Base-by-base conservation (phyloP, 2,329 filamentous ascomycete species). In the Chrysoporthe puriensis region DNA sequence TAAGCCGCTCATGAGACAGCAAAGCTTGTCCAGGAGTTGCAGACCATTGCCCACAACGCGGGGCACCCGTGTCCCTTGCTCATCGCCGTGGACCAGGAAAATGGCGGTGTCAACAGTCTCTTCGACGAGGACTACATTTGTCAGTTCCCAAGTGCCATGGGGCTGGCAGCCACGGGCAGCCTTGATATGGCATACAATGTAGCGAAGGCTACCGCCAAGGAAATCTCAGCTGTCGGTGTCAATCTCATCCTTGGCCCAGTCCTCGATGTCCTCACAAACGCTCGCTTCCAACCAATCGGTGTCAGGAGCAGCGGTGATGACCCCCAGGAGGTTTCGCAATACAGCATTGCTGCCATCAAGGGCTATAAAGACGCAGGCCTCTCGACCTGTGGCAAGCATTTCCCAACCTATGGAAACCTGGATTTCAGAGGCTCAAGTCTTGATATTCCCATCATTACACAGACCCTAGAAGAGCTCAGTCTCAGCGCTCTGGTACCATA, bases 111-210 rank as follows among this genome's bases (percentile, higher is more conserved):
- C 77, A 98, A 97, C 81, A 97, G 93, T 79, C 86, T 98, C 2
- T 97, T 96, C 75, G 95, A 98, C 77, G 94, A 97, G 73, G 93
- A 96, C 75, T 96, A 94, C 77, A 95, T 98, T 73, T 94, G 93
- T 72, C 96, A 98, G 77, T 99, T 97, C 73, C 96, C 96, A 9
- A 97, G 94, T 75, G 92, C 95, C 70, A 98, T 99, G 95, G 95
- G 94, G 14, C 86, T 97, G 69, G 94, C 95, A n/a, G 96, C 96
- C 32, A 94, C 94, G 4, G 93, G 94, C 34, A 94, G 91, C 13
- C 90, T 90, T 46, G 89, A 96, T 13, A 83, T 98, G 65, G 93
- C 95, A 6, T 97, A 95, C 76, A 91, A 95, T 73, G 89, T 98
- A 66, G 95, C 94, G 66, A 94, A 95, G 79, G 94, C 96, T 18